A percentile compares a stretch with the other conserved stretches of the same genome.
These are phyloP conservation scores for Zalerion maritima DNA, from an alignment of 495 filamentous ascomycete genomes.

Conservation along the genomic window DNA sequence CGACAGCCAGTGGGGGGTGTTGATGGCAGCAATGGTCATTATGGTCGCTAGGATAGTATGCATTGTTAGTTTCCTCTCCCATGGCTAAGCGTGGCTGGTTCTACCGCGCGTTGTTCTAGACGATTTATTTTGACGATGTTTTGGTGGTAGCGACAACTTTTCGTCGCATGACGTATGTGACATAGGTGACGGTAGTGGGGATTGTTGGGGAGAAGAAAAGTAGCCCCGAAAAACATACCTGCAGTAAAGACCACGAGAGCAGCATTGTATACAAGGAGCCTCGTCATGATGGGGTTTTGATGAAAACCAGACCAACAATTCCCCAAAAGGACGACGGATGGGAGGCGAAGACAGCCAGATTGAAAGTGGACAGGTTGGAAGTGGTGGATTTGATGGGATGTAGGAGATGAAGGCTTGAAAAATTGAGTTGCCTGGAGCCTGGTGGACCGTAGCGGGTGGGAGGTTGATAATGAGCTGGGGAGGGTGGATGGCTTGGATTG, in stretches of 20 bases:
- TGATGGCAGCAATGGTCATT: constrained; percentile 60
- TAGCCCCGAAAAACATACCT: constrained; percentile 30
- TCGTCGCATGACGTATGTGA: not conserved
- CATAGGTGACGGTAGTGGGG: not conserved
- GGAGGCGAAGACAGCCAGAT: too few species aligned
- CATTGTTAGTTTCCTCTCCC: constrained; percentile 9
- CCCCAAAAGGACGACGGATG: too few species aligned
- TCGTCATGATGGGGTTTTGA: constrained; percentile 37
- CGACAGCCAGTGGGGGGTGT: constrained; percentile 66
- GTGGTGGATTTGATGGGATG: too few species aligned
- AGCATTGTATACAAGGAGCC: constrained; percentile 37
- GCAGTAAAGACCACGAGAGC: constrained; percentile 44
- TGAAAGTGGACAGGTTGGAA: too few species aligned
- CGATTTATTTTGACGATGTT: not conserved
- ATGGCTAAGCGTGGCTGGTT: not conserved
- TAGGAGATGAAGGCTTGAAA: too few species aligned
- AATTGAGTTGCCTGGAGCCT: too few species aligned
- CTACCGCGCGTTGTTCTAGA: constrained; percentile 2
- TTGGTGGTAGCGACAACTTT: not conserved
- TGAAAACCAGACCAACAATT: too few species aligned
- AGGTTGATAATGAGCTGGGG: too few species aligned
- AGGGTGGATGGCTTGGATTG: too few species aligned
- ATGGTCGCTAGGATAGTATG: constrained; percentile 43
- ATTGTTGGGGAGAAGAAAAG: constrained; percentile 7
- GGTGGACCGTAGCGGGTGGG: too few species aligned